Conservation (phyloP, 2,329 filamentous ascomycete genomes). For the Emydomyces testavorans region DNA sequence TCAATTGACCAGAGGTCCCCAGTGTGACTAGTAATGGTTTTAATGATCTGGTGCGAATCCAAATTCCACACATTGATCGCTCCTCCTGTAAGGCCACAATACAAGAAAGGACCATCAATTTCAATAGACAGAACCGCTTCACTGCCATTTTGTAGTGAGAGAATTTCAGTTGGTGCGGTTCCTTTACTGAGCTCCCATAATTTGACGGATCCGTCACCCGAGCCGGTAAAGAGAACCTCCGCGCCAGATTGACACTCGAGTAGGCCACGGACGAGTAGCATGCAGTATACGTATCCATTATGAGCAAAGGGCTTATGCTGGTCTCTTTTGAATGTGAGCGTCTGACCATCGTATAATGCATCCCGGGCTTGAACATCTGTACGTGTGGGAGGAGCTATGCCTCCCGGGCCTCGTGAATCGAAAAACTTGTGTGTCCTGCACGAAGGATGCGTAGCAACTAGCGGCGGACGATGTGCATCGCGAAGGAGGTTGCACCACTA, state of each 20-base stretch:
- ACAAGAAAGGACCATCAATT: constrained; percentile 82
- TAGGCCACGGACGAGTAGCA: constrained; percentile 70
- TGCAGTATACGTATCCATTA: constrained; percentile 91
- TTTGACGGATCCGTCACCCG: constrained; percentile 88
- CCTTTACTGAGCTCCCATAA: constrained; percentile 67
- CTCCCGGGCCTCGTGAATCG: constrained; percentile 77
- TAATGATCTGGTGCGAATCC: constrained; percentile 79
- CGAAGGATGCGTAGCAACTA: constrained; percentile 59
- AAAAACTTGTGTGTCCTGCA: constrained; percentile 80
- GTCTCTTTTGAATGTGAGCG: constrained; percentile 69
- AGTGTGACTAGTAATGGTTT: constrained; percentile 69
- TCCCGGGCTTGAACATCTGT: constrained; percentile 45
- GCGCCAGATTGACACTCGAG: constrained; percentile 54
- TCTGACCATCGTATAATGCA: constrained; percentile 46
- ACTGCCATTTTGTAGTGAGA: constrained; percentile 52
- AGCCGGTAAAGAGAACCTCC: constrained; percentile 79
- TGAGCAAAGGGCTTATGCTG: constrained; percentile 84
- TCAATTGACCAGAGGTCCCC: constrained; percentile 78
- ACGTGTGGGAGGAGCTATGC: constrained; percentile 62
- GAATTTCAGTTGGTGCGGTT: constrained; percentile 56
- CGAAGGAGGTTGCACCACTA: constrained; percentile 69
- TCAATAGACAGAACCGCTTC: constrained; percentile 63
- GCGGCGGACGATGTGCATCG: constrained; percentile 49
- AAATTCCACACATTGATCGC: constrained; percentile 94
- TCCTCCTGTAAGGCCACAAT: constrained; percentile 76